These are phyloP conservation scores for Malus sylvestris DNA, from an alignment of 306 rosid species.

Conservation along the genomic window DNA sequence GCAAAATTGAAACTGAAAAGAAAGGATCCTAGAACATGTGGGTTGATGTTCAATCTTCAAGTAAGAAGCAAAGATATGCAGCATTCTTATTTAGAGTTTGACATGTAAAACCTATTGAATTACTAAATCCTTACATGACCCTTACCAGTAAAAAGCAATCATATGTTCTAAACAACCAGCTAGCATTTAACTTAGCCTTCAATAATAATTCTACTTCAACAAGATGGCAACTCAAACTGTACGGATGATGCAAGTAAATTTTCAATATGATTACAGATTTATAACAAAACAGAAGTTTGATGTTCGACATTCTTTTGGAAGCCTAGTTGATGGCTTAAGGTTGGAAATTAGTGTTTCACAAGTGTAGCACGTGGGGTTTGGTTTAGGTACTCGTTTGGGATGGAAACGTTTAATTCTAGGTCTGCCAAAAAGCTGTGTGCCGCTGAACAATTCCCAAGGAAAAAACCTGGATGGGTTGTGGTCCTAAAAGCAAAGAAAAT, in stretches of 20 bases:
- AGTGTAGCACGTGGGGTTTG: neutral
- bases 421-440: neutral
- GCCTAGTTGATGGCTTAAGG: neutral
- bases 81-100: neutral
- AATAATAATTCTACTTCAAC: too few relatives aligned
- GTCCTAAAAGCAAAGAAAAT: neutral
- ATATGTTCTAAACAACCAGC: too few relatives aligned
- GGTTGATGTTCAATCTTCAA: neutral
- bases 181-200: too few relatives aligned
- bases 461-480: neutral
- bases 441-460: neutral
- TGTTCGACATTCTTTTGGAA: neutral
- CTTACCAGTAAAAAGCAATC: neutral
- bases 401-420: neutral
- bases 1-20: neutral
- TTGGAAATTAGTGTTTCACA: neutral
- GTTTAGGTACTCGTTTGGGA: neutral
- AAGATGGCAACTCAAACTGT: too few relatives aligned
- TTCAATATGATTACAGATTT: too few relatives aligned
- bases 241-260: too few relatives aligned
- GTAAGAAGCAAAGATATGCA: neutral
- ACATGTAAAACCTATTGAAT: neutral
- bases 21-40: neutral
- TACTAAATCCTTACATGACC: neutral
- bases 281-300: neutral